Base-by-base conservation (phyloP, 495 filamentous ascomycete species). In the Trichocladium antarcticum region DNA sequence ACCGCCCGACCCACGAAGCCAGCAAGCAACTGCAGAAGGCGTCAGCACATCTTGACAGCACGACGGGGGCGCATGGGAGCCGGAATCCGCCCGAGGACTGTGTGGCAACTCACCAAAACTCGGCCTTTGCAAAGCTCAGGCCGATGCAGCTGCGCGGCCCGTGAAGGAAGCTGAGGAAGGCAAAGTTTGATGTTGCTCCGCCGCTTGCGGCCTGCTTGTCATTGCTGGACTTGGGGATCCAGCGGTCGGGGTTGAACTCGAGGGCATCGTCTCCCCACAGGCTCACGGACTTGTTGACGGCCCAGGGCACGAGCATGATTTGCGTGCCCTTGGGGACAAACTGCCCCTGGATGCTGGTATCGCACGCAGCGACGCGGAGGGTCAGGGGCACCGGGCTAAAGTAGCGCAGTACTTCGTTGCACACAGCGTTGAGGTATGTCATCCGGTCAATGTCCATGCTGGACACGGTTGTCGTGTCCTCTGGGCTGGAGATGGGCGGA, bases 121-220 rank as follows among this genome's bases (percentile, higher is more conserved):
- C 92, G 0, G 79, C 72, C 64, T 80, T 84, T 0, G 89, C 84
- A 67, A 98, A 98, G 2, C 73, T 72, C 63, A 71, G 68, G 6
- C 80, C 80, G 42, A 83, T 82, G 55, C 80, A 83, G 35, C 72
- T 76, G 42, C 79, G 57, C 4, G 79, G 73, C 0, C 80, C 80
- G 49, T 79, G 77, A 22, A 81, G 58, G 52, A 82, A 82, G 0
- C 78, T 80, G 60, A 83, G 56, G 57, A 80, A 77, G 27, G 68
- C 70, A 41, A 72, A 80, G 50, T 82, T 79, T 63, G 75, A 80
- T 8, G 54, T 45, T 7, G 75, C 73, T 8, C 73, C 75, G 14
- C 74, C 75, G 50, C 63, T 72, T 2, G 65, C 66, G 1, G 62
- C 64, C 5, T 68, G 63, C 34, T 61, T 61, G 28, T 61, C 62